phyloP scores from a whole-genome alignment of 371 early-diverging fungal species.

The Catenaria anguillulae region DNA sequence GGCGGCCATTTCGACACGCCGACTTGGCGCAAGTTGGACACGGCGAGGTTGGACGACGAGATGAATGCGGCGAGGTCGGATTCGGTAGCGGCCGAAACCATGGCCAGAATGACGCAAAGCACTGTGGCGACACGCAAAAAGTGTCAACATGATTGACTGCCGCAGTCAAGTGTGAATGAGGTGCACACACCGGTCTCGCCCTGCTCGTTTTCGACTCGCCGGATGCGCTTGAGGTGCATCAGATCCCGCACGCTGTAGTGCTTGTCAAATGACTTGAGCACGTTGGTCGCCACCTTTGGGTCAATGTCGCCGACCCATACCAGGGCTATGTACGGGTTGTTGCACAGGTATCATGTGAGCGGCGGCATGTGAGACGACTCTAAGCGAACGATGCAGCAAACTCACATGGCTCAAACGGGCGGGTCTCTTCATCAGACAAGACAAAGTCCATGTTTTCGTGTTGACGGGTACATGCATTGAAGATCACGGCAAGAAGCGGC shows the following conservation, averaged over 20 bases:
- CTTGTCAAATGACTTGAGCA: not conserved
- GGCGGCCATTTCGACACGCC: slow-evolving; percentile 4
- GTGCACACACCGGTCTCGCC: no score
- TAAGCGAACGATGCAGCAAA: no score
- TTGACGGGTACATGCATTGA: no score
- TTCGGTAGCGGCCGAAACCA: not conserved
- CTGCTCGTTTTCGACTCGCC: no score
- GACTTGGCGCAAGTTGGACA: no score
- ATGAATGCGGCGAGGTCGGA: not conserved
- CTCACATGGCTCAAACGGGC: not conserved
- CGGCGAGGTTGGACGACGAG: not conserved
- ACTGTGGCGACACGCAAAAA: no score
- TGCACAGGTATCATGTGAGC: no score
- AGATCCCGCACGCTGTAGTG: not conserved
- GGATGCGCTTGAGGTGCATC: slow-evolving; percentile 5
- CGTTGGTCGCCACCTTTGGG: not conserved
- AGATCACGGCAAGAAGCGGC: no score
- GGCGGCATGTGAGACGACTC: no score
- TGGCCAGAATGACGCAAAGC: not conserved
- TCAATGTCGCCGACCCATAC: not conserved
- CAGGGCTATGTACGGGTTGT: no score
- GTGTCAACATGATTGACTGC: no score
- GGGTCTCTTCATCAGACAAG: not conserved
- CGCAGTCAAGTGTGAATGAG: not conserved
- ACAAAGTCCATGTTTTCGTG: not conserved